Evolutionary conservation across 495 filamentous ascomycete genomes (phyloP).

Genomic region (Aspergillus cavernicola): DNA sequence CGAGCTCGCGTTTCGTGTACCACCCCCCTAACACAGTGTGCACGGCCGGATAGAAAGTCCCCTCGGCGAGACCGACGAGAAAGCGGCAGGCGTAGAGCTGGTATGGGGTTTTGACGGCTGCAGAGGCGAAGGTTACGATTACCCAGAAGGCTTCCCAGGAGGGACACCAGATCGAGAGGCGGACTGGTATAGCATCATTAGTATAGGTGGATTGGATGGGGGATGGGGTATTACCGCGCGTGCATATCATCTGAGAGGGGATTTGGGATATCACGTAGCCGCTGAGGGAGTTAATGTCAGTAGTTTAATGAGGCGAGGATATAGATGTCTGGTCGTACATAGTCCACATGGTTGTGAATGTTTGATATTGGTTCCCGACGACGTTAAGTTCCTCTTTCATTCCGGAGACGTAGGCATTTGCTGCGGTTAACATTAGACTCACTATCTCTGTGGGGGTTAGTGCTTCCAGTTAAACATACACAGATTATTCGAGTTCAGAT

Average conservation of each 20-base stretch:
- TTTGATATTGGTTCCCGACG: neutral
- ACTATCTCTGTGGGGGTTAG: no score
- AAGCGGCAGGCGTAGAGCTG: constrained; percentile 7
- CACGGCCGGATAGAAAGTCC: neutral
- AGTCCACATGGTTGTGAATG: neutral
- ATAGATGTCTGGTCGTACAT: neutral
- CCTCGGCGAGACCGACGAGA: constrained; percentile 2
- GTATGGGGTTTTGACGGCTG: constrained; percentile 1
- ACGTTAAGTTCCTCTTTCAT: neutral
- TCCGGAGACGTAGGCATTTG: neutral
- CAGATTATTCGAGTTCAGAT: neutral
- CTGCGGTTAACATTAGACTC: neutral
- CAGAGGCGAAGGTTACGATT: neutral
- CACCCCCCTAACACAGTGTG: neutral
- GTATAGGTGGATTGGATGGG: neutral
- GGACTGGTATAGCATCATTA: neutral
- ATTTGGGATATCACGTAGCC: neutral
- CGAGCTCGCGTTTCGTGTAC: neutral
- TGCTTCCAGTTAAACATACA: neutral
- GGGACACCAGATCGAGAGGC: neutral
- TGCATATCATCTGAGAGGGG: neutral
- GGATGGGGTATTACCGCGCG: neutral
- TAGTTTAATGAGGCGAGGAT: neutral
- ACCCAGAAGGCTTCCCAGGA: neutral
- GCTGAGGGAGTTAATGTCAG: neutral